Evolutionary conservation across 768 basidiomycete species (phyloP), one percentile per base, ranked within the genome.

Genomic region (Phallus indusiatus): DNA sequence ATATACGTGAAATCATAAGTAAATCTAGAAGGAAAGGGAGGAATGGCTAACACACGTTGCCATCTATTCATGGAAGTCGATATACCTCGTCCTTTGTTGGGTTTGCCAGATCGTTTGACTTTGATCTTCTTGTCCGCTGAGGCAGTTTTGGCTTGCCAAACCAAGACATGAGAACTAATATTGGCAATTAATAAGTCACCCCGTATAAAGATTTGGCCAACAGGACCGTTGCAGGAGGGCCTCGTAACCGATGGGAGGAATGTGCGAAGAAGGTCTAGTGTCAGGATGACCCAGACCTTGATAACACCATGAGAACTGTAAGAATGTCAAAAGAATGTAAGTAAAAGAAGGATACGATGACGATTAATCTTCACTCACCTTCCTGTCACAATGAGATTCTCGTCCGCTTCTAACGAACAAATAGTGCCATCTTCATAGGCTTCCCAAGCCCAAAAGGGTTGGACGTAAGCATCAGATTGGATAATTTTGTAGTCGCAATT

Each of bases 371-470:
- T 24, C 16, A 37, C 61, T 17, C 48, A 64, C 63, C 63, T 66
- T 33, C 90, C 90, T 0, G 83, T 85, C 12, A 80, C 76, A 51
- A 92, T 71, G 16, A 81, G 73, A n/a, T 75, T 59, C 2, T 79
- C 73, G 59, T 81, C 84, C 77, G 85, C 81, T 1, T 80, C 75
- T 18, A 92, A 71, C 12, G 83, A 78, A 5, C 84, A 84, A 22
- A 91, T 76, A 0, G 81, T 71, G 0, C 80, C 83, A 62, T 87
- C 85, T 53, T 74, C 73, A 63, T 86, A 80, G 1, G 86, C 86
- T 64, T 84, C 82, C 56, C 87, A 80, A 55, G 76, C 78, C 58
- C 74, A 73, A 4, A 71, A 61, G 1, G 52, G 51, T 7, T 48
- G 55, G n/a, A 64, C 46, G 35, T 50, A 17, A 11, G 7, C 16